Base-by-base conservation (phyloP, 306 rosid species). In the Malus fusca region DNA sequence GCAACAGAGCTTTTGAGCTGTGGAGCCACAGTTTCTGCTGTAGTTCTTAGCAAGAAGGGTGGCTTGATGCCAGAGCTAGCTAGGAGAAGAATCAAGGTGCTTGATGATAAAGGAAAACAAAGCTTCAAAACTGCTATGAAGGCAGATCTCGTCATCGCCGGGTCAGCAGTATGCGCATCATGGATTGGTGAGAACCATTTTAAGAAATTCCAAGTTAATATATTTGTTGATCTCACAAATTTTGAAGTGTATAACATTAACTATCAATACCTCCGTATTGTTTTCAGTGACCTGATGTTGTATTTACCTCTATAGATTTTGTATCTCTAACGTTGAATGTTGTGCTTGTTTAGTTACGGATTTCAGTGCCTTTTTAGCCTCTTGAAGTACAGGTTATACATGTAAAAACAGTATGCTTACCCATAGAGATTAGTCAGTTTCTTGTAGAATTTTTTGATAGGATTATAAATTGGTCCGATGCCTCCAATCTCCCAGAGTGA, bases 1-100 rank as follows among this genome's bases (percentile, higher is more conserved):
- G 98, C 89, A 48, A 90, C 93, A n/a, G 95, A 94, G 81, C 92
- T 94, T 72, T 74, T 91, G 86, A 94, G 93, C 65, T 94, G 98
- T 64, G 97, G 90, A 33, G 96, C 93, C 69, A 81, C 85, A 18
- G 97, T 94, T 87, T 87, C 91, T 52, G 96, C 91, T 66, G 91
- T 94, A 77, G 90, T 86, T 59, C 98, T 94, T 78, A 94, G 93
- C 86, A 91, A 77, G 86, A 94, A 80, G 81, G 98, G 98, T 81
- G 97, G 98, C 61, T 85, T 94, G 84, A 90, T 91, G 96, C 65
- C 91, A 30, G 98, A 94, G 88, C 97, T 94, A 75, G 44, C 78
- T 68, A 88, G 94, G 84, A 86, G 94, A 76, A 75, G 74, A 75
- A 88, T 94, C 79, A 94, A 94, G 86, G 89, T 94, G 75, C 89